Conservation (phyloP, 495 filamentous ascomycete genomes). For the Aspergillus ellipticus region DNA sequence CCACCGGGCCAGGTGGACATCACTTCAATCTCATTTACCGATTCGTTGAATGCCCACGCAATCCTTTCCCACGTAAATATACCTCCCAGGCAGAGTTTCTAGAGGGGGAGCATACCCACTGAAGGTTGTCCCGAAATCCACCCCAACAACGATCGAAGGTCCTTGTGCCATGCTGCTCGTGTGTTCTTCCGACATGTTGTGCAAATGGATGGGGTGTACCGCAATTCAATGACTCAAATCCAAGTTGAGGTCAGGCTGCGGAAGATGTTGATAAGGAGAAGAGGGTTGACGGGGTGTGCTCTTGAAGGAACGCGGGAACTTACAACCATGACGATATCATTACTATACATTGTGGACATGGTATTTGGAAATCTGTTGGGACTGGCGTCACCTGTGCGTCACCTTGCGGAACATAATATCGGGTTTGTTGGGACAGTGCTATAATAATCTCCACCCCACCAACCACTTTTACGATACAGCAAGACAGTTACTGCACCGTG, state of each 20-base stretch:
- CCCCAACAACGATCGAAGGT: slow-evolving; percentile 29
- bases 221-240: too few relatives aligned
- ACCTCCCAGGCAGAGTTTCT: not conserved
- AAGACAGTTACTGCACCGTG: not conserved
- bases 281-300: too few relatives aligned
- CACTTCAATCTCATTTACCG: slow-evolving; percentile 11
- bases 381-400: too few relatives aligned
- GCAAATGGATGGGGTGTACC: too few relatives aligned
- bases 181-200: not conserved
- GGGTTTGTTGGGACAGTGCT: too few relatives aligned
- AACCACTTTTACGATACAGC: not conserved
- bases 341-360: too few relatives aligned
- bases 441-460: not conserved
- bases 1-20: slow-evolving; percentile 14
- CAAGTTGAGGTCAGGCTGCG: not conserved
- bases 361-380: too few relatives aligned
- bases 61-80: slow-evolving; percentile 2
- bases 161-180: slow-evolving; percentile 7
- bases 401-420: too few relatives aligned
- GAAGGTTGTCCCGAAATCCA: slow-evolving; percentile 48
- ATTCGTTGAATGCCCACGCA: slow-evolving; percentile 9
- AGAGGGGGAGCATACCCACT: slow-evolving; percentile 13
- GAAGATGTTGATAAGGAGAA: too few relatives aligned
- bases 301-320: too few relatives aligned
- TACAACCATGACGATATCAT: too few relatives aligned